Evolutionary conservation across 305 asterid genomes (phyloP).

Genomic region (Plantago lanceolata): DNA sequence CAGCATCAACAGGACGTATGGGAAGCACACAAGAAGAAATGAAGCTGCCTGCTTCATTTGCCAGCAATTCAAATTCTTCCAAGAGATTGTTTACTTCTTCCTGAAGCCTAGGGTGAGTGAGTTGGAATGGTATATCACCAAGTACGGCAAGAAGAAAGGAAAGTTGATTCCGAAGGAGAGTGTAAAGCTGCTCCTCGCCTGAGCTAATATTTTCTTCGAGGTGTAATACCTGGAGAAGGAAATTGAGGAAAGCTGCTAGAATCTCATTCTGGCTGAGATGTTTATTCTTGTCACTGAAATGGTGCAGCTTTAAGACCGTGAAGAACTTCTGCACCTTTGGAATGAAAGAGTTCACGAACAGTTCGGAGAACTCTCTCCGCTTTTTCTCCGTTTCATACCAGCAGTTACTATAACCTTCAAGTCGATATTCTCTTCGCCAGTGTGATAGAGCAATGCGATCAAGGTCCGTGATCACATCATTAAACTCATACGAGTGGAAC

Average conservation of each 20-base stretch:
- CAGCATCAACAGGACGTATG: background rate
- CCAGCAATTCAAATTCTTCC: slow-evolving; percentile 9
- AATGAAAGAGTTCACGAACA: background rate
- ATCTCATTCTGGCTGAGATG: too few species aligned
- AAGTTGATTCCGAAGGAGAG: too few species aligned
- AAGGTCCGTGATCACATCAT: too few species aligned
- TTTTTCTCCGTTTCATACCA: too few species aligned
- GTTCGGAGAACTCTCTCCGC: background rate
- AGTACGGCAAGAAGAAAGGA: slow-evolving; percentile 8
- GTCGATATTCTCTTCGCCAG: too few species aligned
- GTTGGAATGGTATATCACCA: too few species aligned
- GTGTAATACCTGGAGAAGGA: slow-evolving; percentile 4
- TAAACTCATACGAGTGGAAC: too few species aligned
- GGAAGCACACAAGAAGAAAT: slow-evolving; percentile 1
- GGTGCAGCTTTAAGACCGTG: background rate
- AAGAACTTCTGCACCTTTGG: background rate
- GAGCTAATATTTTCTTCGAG: too few species aligned
- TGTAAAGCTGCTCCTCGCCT: too few species aligned
- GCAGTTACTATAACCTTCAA: too few species aligned
- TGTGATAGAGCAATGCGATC: too few species aligned
- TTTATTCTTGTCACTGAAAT: background rate
- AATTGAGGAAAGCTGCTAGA: too few species aligned
- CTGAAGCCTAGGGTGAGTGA: background rate
- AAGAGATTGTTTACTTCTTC: background rate
- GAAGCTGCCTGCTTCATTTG: slow-evolving; percentile 21